Conservation (phyloP, 257 asterid species). For the Paraleonurus japonicus region DNA sequence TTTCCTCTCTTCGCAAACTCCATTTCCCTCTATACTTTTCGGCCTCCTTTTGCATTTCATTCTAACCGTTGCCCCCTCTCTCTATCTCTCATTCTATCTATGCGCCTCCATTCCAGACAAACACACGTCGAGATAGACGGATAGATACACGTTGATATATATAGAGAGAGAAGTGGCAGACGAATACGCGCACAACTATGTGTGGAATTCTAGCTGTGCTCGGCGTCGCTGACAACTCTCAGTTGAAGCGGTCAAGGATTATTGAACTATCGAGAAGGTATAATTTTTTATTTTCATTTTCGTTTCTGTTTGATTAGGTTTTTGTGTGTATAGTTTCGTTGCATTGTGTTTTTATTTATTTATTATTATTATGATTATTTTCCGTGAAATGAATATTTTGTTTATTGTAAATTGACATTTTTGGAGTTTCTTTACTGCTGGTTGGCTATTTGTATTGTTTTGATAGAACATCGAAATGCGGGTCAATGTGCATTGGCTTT, state of each 20-base stretch:
- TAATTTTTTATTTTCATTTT: background rate
- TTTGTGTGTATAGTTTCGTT: background rate
- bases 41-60: conserved; percentile 27
- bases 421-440: background rate
- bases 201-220: conserved; percentile 98
- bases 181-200: conserved; percentile 43
- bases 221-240: conserved; percentile 75
- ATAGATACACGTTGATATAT: background rate
- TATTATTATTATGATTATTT: background rate
- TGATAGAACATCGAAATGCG: background rate
- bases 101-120: conserved; percentile 13
- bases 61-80: conserved; percentile 22
- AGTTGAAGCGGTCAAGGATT: conserved; percentile 78
- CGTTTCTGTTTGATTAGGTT: background rate
- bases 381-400: background rate
- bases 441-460: background rate
- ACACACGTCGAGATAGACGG: background rate
- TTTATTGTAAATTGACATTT: background rate
- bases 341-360: conserved; percentile 22
- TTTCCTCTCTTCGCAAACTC: background rate
- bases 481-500: background rate
- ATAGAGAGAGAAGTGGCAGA: conserved; percentile 14
- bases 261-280: conserved; percentile 95
- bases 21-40: conserved; percentile 4
- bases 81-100: conserved; percentile 11